These are phyloP conservation scores for Morella rubra DNA, from an alignment of 306 rosid genomes.

Conservation along the genomic window DNA sequence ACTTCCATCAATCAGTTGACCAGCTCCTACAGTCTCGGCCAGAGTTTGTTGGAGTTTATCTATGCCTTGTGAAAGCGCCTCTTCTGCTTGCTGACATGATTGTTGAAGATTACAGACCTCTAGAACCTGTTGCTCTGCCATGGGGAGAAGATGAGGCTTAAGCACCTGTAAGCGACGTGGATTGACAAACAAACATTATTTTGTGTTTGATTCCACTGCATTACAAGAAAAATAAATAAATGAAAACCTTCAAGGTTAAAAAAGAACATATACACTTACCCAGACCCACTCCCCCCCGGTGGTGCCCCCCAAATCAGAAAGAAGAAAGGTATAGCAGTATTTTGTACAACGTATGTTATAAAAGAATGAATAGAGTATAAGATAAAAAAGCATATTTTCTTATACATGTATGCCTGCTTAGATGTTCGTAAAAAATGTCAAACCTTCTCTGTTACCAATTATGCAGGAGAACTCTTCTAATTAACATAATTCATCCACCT, in stretches of 20 bases:
- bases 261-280: not conserved
- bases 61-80: constrained; percentile 88
- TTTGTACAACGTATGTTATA: not conserved
- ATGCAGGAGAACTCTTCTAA: not conserved
- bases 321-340: not conserved
- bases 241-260: not conserved
- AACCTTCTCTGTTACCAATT: not conserved
- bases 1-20: constrained; percentile 51
- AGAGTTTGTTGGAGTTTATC: constrained; percentile 71
- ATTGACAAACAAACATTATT: constrained; percentile 16
- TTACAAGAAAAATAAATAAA: not conserved
- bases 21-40: constrained; percentile 55
- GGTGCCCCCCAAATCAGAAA: not conserved
- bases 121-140: constrained; percentile 60
- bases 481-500: not conserved
- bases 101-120: constrained; percentile 58
- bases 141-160: constrained; percentile 56
- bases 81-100: constrained; percentile 94
- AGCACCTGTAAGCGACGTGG: constrained; percentile 58
- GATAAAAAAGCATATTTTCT: not conserved
- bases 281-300: no score
- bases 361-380: not conserved
- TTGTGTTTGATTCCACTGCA: not conserved
- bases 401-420: not conserved
- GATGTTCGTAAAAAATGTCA: not conserved